Base-by-base conservation (phyloP, 257 asterid species). In the Eustoma russellianum region DNA sequence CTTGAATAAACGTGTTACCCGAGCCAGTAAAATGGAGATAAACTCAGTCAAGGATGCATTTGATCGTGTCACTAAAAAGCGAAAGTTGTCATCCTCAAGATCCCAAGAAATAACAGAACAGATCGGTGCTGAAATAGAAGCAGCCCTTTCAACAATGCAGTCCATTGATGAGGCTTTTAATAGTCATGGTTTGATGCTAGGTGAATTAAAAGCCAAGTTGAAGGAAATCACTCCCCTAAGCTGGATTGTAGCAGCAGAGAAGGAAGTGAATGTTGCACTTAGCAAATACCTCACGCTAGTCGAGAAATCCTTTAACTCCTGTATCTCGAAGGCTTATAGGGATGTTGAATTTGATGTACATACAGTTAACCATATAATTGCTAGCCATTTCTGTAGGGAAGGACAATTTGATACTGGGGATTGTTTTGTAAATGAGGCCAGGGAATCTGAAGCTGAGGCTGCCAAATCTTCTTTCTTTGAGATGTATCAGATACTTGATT, bases 1-100 rank as follows among this genome's bases (percentile, higher is more conserved):
- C 30, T 38, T 5, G 43, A 53, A 61, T 24, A 54, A 17, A 63
- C 13, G 46, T 57, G 56, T 48, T 65, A 43, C 59, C 60, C 59
- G 46, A 66, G 60, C 66, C 51, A 43, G 52, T 30, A 38, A 62
- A 68, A 87, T 88, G 99, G 97, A 92, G 71, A 56, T 92, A 82
- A 83, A 62, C 72, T 61, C 83, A 56, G 80, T 85, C 71, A 83
- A 78, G 76, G 95, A 83, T 66, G 93, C 93, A 43, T 87, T 88
- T 60, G 89, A 83, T 73, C 92, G 86, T 6, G 99, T 83, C n/a
- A 65, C 94, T 4, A 88, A 88, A 86, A 88, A 83, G 79, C 97
- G 83, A 44, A 85, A 85, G 67, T 68, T 84, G 57, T 70, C 93
- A 12, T 84, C 84, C 44, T 79, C 94, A 0, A 84, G 82, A 73